These are phyloP conservation scores for Diaporthe nobilis DNA, from an alignment of 2,329 filamentous ascomycete species.

Conservation along the genomic window DNA sequence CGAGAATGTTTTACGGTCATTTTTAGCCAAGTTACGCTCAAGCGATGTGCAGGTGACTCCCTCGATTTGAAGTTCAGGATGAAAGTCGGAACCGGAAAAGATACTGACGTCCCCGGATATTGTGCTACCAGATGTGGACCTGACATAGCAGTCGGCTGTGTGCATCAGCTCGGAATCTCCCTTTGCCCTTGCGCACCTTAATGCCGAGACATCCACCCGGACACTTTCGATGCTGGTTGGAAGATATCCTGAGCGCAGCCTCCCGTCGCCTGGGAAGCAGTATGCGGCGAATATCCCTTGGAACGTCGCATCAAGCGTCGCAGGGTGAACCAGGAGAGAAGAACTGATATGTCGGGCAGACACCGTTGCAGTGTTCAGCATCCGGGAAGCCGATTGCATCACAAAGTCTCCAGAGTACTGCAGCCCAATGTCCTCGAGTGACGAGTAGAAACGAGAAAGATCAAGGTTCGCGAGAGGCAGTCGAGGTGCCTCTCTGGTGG, in stretches of 20 bases:
- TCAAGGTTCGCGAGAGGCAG: neutral
- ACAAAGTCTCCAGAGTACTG: slow-evolving; percentile 5
- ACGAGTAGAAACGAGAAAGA: neutral
- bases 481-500: slow-evolving; percentile 37
- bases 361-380: neutral
- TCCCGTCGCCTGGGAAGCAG: neutral
- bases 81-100: too few relatives aligned
- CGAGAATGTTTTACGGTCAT: too few relatives aligned
- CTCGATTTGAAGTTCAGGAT: too few relatives aligned
- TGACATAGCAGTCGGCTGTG: too few relatives aligned
- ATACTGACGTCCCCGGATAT: too few relatives aligned
- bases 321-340: neutral
- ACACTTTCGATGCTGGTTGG: neutral
- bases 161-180: too few relatives aligned
- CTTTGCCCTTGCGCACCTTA: too few relatives aligned
- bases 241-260: neutral
- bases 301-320: neutral
- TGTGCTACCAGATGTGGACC: too few relatives aligned
- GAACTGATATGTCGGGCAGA: neutral
- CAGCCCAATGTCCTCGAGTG: neutral
- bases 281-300: slow-evolving; percentile 8
- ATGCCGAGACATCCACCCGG: too few relatives aligned
- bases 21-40: too few relatives aligned
- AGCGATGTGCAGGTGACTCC: too few relatives aligned
- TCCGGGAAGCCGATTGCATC: neutral